Evolutionary conservation across 345 rosid species (phyloP).

Genomic region (Luvunga scandens): DNA sequence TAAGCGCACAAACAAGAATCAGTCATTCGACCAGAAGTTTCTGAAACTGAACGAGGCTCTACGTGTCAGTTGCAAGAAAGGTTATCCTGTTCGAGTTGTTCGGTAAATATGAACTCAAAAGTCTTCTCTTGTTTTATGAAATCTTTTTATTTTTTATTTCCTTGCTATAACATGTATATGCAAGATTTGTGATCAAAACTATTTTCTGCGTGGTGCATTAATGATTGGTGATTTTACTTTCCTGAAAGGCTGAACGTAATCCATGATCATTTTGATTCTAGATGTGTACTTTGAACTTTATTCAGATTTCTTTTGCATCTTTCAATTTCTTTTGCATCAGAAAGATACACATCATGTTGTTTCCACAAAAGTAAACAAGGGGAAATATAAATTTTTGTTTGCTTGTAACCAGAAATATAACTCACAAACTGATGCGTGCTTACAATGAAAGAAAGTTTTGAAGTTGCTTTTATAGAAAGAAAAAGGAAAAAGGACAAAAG

Average conservation of each 20-base stretch:
- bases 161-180: neutral
- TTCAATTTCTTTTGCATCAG: neutral
- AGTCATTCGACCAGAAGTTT: slow-evolving; percentile 58
- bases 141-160: neutral
- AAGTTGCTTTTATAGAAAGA: neutral
- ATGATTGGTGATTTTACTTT: neutral
- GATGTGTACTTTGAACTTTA: neutral
- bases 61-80: slow-evolving; percentile 55
- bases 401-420: neutral
- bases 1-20: slow-evolving; percentile 56
- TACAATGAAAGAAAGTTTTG: neutral
- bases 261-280: neutral
- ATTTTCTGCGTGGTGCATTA: too few species aligned
- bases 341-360: neutral
- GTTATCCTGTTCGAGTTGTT: slow-evolving; percentile 68
- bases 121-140: neutral
- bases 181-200: neutral
- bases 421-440: neutral
- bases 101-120: slow-evolving; percentile 32
- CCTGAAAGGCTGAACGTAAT: neutral
- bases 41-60: slow-evolving; percentile 50
- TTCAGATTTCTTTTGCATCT: neutral
- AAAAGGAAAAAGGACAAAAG: neutral
- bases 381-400: neutral
- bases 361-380: neutral